These are phyloP conservation scores for Acanthamoeba sp. DNA, from an alignment of 208 protist species.

Conservation along the genomic window DNA sequence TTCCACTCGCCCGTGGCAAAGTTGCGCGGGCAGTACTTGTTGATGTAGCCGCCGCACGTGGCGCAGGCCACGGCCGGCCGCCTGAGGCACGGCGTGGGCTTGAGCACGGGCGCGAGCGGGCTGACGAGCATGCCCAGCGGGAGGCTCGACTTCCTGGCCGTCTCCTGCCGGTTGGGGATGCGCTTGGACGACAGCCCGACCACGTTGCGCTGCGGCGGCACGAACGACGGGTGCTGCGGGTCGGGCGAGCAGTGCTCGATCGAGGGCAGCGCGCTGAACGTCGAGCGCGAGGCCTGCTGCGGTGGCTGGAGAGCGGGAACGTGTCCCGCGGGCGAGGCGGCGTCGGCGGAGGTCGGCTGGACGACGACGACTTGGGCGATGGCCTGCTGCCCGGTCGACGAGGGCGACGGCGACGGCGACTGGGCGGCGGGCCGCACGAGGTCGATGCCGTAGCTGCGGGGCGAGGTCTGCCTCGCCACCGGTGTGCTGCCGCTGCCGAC, in stretches of 20 bases:
- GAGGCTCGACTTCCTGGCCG: not conserved
- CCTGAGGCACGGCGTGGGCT: not conserved
- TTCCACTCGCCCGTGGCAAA: slow-evolving; percentile 1
- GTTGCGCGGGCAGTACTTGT: slow-evolving; percentile 42
- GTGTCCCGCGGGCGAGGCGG: not conserved
- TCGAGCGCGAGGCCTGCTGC: not conserved
- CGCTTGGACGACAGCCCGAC: not conserved
- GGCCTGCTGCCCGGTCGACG: not conserved
- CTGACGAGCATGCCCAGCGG: slow-evolving; percentile 37
- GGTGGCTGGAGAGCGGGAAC: not conserved
- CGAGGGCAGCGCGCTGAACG: not conserved
- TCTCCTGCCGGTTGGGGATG: slow-evolving; percentile 11
- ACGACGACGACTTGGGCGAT: not conserved
- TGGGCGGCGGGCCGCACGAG: not conserved
- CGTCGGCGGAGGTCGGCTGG: not conserved
- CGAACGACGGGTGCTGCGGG: not conserved
- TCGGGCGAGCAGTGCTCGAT: slow-evolving; percentile 30
- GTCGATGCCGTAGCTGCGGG: not conserved
- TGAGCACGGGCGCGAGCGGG: not conserved
- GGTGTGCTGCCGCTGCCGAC: not conserved
- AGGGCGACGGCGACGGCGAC: no score
- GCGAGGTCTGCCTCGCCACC: not conserved
- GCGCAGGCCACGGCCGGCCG: slow-evolving; percentile 25
- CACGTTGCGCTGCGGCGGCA: not conserved
- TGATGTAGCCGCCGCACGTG: slow-evolving; percentile 11